Percentiles rank a stretch among this genome's conserved stretches.
These are phyloP conservation scores for Verbascum thapsus DNA, from an alignment of 257 asterid genomes.

Conservation along the genomic window DNA sequence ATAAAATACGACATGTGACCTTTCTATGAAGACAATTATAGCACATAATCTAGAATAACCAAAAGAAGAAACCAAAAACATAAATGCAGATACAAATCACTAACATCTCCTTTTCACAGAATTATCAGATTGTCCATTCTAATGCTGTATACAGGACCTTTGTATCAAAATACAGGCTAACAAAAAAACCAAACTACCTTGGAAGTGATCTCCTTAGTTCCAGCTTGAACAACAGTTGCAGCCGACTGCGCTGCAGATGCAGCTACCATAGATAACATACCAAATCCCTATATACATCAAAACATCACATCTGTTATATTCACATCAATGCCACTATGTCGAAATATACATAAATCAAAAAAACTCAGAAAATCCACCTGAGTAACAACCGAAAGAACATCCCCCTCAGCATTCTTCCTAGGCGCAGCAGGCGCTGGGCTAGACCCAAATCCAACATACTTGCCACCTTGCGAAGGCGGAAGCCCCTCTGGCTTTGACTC, in stretches of 20 bases:
- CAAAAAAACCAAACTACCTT: conserved; percentile 48
- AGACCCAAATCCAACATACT: conserved; percentile 92
- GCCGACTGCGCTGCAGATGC: conserved; percentile 86
- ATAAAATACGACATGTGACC: too few species aligned
- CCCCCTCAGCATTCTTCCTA: conserved; percentile 52
- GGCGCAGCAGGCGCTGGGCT: conserved; percentile 54
- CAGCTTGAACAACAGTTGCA: conserved; percentile 88
- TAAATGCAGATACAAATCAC: too few species aligned
- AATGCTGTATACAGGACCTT: too few species aligned
- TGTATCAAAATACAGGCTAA: too few species aligned
- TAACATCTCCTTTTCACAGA: background rate
- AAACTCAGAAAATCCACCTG: conserved; percentile 48
- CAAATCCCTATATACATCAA: conserved; percentile 69
- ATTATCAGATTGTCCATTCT: conserved; percentile 3
- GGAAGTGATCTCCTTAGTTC: conserved; percentile 78
- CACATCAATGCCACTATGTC: background rate
- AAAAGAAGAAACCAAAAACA: too few species aligned
- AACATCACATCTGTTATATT: background rate
- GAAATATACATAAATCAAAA: background rate
- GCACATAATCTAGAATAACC: too few species aligned
- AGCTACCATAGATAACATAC: conserved; percentile 82
- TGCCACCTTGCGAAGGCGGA: conserved; percentile 94
- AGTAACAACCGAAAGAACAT: conserved; percentile 74
- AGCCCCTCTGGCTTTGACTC: conserved; percentile 76
- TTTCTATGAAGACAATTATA: too few species aligned